These are phyloP conservation scores for Nemophila menziesii DNA, from an alignment of 257 asterid species.

Conservation along the genomic window DNA sequence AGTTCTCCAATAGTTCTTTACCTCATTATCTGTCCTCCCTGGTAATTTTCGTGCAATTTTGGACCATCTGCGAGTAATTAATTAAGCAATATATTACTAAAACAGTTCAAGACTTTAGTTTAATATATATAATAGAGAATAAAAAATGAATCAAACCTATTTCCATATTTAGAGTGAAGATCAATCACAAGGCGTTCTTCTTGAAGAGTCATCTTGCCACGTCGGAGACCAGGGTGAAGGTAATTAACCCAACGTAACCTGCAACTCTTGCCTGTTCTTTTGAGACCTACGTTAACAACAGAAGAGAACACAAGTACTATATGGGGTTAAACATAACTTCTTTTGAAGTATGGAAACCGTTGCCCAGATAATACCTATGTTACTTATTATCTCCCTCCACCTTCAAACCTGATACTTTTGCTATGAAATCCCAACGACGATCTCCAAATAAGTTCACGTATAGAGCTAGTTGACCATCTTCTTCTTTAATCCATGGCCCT, in stretches of 20 bases:
- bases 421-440: constrained; percentile 94
- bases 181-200: constrained; percentile 72
- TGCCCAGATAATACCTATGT: constrained; percentile 75
- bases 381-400: constrained; percentile 73
- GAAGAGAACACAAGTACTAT: too few relatives aligned
- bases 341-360: constrained; percentile 21
- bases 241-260: constrained; percentile 92
- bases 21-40: constrained; percentile 91
- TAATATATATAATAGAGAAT: background rate
- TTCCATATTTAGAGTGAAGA: constrained; percentile 81
- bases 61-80: constrained; percentile 54
- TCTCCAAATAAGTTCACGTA: constrained; percentile 87
- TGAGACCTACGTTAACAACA: constrained; percentile 42
- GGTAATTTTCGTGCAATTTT: constrained; percentile 80
- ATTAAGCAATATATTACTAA: background rate
- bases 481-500: constrained; percentile 93
- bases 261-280: constrained; percentile 91
- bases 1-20: constrained; percentile 90
- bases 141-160: constrained; percentile 31
- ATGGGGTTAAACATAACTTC: constrained; percentile 14
- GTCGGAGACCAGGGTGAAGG: constrained; percentile 67
- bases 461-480: constrained; percentile 64
- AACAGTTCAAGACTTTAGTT: too few relatives aligned
- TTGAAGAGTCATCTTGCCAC: constrained; percentile 73
- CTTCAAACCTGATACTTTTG: constrained; percentile 99